These are phyloP conservation scores for Rhizophagus clarus DNA, from an alignment of 192 early-diverging fungal species.

Conservation along the genomic window DNA sequence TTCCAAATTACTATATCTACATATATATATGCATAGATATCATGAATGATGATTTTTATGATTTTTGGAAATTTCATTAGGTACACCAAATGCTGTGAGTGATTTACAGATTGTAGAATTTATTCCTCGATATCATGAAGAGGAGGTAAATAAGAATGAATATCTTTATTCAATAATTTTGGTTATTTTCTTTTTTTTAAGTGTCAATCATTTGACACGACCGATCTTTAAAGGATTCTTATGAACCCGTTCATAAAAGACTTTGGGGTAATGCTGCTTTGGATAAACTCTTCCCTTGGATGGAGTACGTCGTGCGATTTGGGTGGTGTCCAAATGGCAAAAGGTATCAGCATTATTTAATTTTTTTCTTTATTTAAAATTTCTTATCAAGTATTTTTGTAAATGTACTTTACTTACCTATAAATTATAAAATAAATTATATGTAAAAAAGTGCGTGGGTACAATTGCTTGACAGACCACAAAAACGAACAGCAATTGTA, in stretches of 20 bases:
- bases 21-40: background rate
- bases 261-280: slow-evolving; percentile 45
- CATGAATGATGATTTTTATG: background rate
- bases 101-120: slow-evolving; percentile 61
- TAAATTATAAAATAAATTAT: background rate
- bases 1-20: background rate
- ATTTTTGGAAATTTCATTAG: slow-evolving; percentile 24
- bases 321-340: slow-evolving; percentile 63
- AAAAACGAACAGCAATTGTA: slow-evolving; percentile 55
- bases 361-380: background rate
- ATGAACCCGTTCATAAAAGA: slow-evolving; percentile 47
- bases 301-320: slow-evolving; percentile 67
- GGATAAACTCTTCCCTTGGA: slow-evolving; percentile 61
- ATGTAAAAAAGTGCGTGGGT: slow-evolving; percentile 51
- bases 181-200: background rate
- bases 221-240: slow-evolving; percentile 31
- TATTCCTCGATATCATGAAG: slow-evolving; percentile 32
- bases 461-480: slow-evolving; percentile 58
- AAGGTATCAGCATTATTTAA: slow-evolving; percentile 35
- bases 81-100: slow-evolving; percentile 57
- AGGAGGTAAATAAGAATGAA: slow-evolving; percentile 29
- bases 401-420: background rate
- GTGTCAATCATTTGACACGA: slow-evolving; percentile 16
- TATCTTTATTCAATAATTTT: background rate
- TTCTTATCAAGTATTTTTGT: no score